Percentiles rank a stretch among this genome's conserved stretches.
Evolutionary conservation across 768 basidiomycete species (phyloP).

Genomic region (Naganishia friedmannii): DNA sequence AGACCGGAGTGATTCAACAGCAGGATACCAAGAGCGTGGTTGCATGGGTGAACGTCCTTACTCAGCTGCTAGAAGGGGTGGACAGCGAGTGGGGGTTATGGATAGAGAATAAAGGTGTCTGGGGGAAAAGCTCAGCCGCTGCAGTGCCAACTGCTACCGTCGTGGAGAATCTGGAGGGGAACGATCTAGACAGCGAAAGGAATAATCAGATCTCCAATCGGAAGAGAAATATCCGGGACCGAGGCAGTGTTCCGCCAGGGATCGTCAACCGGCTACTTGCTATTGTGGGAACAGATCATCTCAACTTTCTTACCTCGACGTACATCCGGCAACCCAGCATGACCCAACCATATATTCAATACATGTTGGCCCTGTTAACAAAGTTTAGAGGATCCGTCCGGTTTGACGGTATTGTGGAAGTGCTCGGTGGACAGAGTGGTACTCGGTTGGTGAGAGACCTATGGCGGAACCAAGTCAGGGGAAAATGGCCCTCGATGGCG

Average conservation of each 20-base stretch:
- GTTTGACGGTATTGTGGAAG: constrained; percentile 62
- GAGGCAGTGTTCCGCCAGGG: constrained; percentile 18
- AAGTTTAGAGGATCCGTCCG: constrained; percentile 61
- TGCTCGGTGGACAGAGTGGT: constrained; percentile 45
- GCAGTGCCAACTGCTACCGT: constrained; percentile 32
- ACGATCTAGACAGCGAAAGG: constrained; percentile 34
- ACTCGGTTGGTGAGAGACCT: constrained; percentile 56
- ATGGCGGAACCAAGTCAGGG: constrained; percentile 60
- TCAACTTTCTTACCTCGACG: constrained; percentile 5
- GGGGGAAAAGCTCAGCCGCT: constrained; percentile 28
- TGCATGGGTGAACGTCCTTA: constrained; percentile 42
- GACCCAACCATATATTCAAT: constrained; percentile 55
- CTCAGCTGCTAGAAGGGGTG: constrained; percentile 33
- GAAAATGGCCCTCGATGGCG: constrained; percentile 34
- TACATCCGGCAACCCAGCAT: neutral
- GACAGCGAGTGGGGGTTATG: constrained; percentile 47
- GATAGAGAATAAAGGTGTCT: constrained; percentile 41
- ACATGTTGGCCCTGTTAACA: constrained; percentile 61
- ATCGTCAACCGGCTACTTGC: constrained; percentile 21
- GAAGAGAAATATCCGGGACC: neutral
- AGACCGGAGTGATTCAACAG: constrained; percentile 41
- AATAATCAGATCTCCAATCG: constrained; percentile 25
- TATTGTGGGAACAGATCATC: constrained; percentile 20
- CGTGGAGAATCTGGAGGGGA: constrained; percentile 17
- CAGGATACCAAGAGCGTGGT: constrained; percentile 31